phyloP scores from a whole-genome alignment of 1,284 basidiomycete genomes.

The Ustilago curta region DNA sequence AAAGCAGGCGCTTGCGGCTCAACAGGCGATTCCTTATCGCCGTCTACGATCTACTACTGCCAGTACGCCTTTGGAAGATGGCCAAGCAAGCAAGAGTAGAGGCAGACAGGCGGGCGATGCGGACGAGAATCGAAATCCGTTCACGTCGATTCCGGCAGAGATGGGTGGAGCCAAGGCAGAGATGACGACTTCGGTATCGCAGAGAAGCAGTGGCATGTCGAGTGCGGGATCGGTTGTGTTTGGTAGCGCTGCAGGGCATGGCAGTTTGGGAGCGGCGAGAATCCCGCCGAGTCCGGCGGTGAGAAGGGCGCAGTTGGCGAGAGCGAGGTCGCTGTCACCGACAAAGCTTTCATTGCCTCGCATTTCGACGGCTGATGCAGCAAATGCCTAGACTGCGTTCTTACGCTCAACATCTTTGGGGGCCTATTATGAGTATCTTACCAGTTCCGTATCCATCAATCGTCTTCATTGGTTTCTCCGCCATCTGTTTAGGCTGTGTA shows the following conservation, averaged over 20 bases:
- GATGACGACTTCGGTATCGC: neutral
- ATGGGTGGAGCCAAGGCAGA: neutral
- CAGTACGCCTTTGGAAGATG: slow-evolving; percentile 23
- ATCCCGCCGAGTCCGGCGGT: slow-evolving; percentile 50
- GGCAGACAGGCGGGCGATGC: neutral
- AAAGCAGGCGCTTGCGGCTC: slow-evolving; percentile 5
- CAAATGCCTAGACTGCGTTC: neutral
- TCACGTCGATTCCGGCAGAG: neutral
- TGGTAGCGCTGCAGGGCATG: neutral
- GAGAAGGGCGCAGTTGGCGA: slow-evolving; percentile 40
- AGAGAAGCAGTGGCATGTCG: slow-evolving; percentile 5
- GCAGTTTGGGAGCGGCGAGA: neutral
- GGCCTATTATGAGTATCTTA: neutral
- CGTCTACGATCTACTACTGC: slow-evolving; percentile 20
- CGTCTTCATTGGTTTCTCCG: neutral
- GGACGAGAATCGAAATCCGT: slow-evolving; percentile 34
- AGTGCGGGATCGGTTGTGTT: slow-evolving; percentile 9
- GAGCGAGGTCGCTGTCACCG: slow-evolving; percentile 33
- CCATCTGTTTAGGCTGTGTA: too few relatives aligned
- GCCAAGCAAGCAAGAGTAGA: neutral
- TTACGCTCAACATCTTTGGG: too few relatives aligned
- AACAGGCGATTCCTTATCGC: slow-evolving; percentile 29
- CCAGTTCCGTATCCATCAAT: neutral
- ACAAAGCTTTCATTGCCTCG: slow-evolving; percentile 9
- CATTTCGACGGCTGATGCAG: neutral